These are phyloP conservation scores for Dothistroma pini DNA, from an alignment of 2,329 filamentous ascomycete species.

Conservation along the genomic window DNA sequence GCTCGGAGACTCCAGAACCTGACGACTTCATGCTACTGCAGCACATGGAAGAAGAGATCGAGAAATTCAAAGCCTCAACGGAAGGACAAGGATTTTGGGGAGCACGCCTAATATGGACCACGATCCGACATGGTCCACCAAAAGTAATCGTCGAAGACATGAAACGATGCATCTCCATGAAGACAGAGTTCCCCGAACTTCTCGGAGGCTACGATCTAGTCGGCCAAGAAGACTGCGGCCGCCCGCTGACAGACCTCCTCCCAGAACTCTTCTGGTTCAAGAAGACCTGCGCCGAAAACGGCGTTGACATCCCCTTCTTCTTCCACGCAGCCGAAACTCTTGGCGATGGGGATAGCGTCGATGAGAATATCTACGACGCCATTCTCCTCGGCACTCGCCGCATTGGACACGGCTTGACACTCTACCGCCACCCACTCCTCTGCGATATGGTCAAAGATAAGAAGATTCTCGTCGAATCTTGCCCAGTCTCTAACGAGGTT, in stretches of 20 bases:
- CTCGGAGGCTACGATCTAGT: constrained; percentile 88
- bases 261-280: constrained; percentile 93
- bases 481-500: constrained; percentile 87
- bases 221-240: constrained; percentile 77
- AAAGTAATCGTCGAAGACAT: constrained; percentile 69
- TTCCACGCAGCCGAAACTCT: constrained; percentile 91
- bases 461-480: constrained; percentile 83
- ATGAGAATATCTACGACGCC: constrained; percentile 85
- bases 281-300: constrained; percentile 73
- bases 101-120: constrained; percentile 79
- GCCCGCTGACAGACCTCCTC: constrained; percentile 70
- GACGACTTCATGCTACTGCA: constrained; percentile 68
- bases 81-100: constrained; percentile 80
- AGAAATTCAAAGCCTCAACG: constrained; percentile 66
- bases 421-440: constrained; percentile 88
- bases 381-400: constrained; percentile 80
- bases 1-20: constrained; percentile 61
- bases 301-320: constrained; percentile 85
- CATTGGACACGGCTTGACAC: constrained; percentile 83
- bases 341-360: constrained; percentile 70
- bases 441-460: constrained; percentile 86
- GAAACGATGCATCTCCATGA: constrained; percentile 81
- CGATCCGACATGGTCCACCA: constrained; percentile 61
- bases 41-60: constrained; percentile 72
- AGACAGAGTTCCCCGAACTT: constrained; percentile 71